Conservation (phyloP, 768 basidiomycete genomes). For the Tulasnella sp. region DNA sequence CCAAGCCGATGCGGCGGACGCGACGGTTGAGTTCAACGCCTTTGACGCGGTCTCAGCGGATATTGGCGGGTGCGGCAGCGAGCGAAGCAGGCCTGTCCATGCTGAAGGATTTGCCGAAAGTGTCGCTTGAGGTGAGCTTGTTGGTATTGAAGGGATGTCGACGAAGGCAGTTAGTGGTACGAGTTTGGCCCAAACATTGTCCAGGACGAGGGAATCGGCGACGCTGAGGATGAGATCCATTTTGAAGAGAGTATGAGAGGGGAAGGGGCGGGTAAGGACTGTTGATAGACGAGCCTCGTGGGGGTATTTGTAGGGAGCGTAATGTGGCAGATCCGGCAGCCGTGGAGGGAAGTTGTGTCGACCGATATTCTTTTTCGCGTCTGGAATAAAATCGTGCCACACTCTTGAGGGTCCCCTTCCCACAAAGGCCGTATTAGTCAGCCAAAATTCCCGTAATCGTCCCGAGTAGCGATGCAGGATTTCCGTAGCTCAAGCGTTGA, state of each 20-base stretch:
- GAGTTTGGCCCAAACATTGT: constrained; percentile 64
- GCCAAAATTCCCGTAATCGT: background rate
- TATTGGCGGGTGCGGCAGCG: constrained; percentile 24
- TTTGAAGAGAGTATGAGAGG: background rate
- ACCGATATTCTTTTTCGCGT: background rate
- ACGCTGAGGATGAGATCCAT: constrained; percentile 81
- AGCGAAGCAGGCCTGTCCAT: constrained; percentile 4
- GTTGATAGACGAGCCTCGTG: background rate
- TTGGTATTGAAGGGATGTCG: constrained; percentile 26
- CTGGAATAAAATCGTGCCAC: background rate
- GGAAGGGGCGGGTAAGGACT: background rate
- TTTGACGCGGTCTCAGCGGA: background rate
- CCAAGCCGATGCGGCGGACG: constrained; percentile 40
- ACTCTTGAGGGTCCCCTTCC: background rate
- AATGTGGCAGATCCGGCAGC: background rate
- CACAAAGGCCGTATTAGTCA: background rate
- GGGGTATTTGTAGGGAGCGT: background rate
- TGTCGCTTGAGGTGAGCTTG: constrained; percentile 28
- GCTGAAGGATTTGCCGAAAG: constrained; percentile 9
- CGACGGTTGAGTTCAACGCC: background rate
- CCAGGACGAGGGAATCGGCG: constrained; percentile 62
- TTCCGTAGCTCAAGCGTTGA: background rate
- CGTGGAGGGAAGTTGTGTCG: background rate
- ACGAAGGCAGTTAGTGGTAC: constrained; percentile 36
- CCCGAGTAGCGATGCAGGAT: background rate